Conservation (phyloP, 805 yeast genomes). For the Kuraishia cidri region DNA sequence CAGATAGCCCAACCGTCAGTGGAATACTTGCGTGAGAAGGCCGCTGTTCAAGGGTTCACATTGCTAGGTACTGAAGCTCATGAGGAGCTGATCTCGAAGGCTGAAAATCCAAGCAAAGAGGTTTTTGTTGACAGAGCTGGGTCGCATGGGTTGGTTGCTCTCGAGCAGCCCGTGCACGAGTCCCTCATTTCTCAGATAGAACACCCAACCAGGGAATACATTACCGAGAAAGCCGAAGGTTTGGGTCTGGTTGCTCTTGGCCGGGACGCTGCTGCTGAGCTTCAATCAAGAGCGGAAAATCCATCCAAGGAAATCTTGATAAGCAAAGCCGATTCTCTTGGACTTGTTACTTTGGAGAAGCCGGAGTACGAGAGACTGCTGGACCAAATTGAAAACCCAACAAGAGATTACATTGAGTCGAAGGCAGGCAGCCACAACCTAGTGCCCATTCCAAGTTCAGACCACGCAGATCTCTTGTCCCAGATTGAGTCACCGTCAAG, state of each 20-base stretch:
- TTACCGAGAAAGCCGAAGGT: conserved; percentile 1
- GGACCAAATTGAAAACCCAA: conserved; percentile 2
- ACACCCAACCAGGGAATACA: conserved; percentile 5
- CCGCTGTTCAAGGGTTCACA: too few relatives aligned
- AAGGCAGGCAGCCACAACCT: background rate
- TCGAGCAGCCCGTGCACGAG: background rate
- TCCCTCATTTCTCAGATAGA: background rate
- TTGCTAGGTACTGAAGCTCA: too few relatives aligned
- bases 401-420: conserved; percentile 1
- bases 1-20: too few relatives aligned
- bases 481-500: conserved; percentile 2
- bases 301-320: too few relatives aligned
- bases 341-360: too few relatives aligned
- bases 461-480: too few relatives aligned
- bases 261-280: too few relatives aligned
- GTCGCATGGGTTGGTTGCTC: background rate
- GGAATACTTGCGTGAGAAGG: too few relatives aligned
- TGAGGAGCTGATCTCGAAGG: background rate
- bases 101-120: too few relatives aligned
- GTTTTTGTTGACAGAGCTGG: too few relatives aligned
- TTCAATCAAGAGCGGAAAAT: too few relatives aligned
- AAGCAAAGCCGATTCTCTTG: too few relatives aligned
- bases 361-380: background rate
- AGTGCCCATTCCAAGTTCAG: background rate
- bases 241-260: conserved; percentile 4